Evolutionary conservation across 2,329 filamentous ascomycete species (phyloP).

Genomic region (Coniochaeta prunicola): DNA sequence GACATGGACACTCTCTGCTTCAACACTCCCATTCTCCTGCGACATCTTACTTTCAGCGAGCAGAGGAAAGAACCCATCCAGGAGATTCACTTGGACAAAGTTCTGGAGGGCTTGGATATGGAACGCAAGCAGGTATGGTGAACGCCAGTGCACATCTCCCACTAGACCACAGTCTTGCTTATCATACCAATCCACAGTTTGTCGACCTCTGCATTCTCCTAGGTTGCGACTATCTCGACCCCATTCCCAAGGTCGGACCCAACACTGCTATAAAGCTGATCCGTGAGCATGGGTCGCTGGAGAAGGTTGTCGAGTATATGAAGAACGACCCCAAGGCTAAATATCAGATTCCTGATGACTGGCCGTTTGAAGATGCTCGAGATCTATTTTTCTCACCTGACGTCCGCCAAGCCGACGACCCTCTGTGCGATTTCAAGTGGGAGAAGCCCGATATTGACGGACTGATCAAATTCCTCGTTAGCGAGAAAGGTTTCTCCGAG

Average conservation of each 20-base stretch:
- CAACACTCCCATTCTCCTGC: conserved; percentile 79
- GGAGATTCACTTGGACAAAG: conserved; percentile 83
- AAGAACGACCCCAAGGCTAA: conserved; percentile 71
- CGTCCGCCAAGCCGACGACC: conserved; percentile 73
- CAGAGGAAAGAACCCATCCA: conserved; percentile 96
- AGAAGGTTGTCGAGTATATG: conserved; percentile 77
- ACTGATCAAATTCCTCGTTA: conserved; percentile 80
- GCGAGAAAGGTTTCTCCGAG: conserved; percentile 95
- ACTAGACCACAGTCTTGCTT: not conserved
- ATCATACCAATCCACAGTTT: conserved; percentile 51
- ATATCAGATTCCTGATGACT: conserved; percentile 86
- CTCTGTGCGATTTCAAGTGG: conserved; percentile 96
- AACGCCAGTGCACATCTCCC: conserved; percentile 6
- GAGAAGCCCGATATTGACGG: conserved; percentile 87
- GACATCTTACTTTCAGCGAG: conserved; percentile 94
- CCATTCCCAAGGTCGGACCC: conserved; percentile 89
- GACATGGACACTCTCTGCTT: conserved; percentile 99
- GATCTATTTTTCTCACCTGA: conserved; percentile 89
- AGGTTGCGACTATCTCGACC: conserved; percentile 95
- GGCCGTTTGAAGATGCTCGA: conserved; percentile 89
- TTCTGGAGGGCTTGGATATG: conserved; percentile 82
- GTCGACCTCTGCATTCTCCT: conserved; percentile 97
- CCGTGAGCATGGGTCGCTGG: conserved; percentile 80
- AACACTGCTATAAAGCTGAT: conserved; percentile 90
- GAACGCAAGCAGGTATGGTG: conserved; percentile 66